These are phyloP conservation scores for Ulvella scutata DNA, from an alignment of 139 green algal genomes.

Conservation along the genomic window DNA sequence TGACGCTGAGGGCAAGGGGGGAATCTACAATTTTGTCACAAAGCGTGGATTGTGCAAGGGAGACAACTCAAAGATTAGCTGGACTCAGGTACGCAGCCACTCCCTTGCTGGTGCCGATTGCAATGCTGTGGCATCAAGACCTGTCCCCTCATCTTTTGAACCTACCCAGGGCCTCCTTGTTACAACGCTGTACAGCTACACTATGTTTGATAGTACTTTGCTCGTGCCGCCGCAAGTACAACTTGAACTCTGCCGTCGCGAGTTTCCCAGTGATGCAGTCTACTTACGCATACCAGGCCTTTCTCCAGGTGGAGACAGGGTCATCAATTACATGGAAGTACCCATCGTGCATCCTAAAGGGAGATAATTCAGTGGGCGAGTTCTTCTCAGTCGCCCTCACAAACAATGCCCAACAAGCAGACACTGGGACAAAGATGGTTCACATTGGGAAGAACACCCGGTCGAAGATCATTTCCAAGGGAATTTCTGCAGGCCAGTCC, in stretches of 20 bases:
- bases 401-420: conserved; percentile 88
- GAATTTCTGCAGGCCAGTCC: conserved; percentile 79
- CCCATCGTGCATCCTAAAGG: conserved; percentile 78
- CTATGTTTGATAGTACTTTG: no score
- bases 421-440: conserved; percentile 95
- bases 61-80: conserved; percentile 89
- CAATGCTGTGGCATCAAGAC: no score
- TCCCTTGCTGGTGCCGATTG: no score
- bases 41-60: conserved; percentile 93
- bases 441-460: conserved; percentile 96
- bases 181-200: no score
- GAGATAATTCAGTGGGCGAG: conserved; percentile 87
- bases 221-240: no score
- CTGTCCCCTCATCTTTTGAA: no score
- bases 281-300: neutral
- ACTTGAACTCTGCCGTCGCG: no score
- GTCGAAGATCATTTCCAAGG: conserved; percentile 93
- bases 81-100: conserved; percentile 70
- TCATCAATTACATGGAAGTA: conserved; percentile 99
- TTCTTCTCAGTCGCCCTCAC: conserved; percentile 98
- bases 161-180: no score
- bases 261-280: no score
- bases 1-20: conserved; percentile 71
- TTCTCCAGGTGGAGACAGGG: conserved; percentile 87
- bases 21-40: conserved; percentile 99